These are phyloP conservation scores for Seminavis robusta DNA, from an alignment of 108 stramenopile species.

Conservation along the genomic window DNA sequence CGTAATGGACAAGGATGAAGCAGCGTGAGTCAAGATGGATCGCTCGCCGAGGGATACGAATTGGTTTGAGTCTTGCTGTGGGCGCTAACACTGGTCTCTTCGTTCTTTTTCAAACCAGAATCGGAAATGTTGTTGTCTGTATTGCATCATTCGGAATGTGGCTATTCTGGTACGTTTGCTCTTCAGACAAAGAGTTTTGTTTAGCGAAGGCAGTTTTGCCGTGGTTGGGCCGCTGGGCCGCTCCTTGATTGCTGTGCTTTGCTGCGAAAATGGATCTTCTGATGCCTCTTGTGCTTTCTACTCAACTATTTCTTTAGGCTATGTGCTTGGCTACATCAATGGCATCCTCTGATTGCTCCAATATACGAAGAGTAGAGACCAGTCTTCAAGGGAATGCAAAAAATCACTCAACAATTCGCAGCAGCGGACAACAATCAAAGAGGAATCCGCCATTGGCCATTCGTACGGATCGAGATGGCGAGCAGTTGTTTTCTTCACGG, in stretches of 20 bases:
- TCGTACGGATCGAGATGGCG: too few relatives aligned
- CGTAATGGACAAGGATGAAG: conserved; percentile 77
- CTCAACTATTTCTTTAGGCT: conserved; percentile 32
- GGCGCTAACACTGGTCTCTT: not conserved
- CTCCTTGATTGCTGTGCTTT: not conserved
- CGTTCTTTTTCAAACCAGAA: conserved; percentile 23
- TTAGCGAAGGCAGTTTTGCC: not conserved
- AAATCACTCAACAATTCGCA: too few relatives aligned
- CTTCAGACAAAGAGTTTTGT: not conserved
- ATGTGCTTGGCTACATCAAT: conserved; percentile 92
- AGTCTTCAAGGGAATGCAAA: too few relatives aligned
- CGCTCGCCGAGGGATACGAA: not conserved
- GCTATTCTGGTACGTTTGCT: conserved; percentile 70
- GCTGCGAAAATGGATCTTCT: not conserved
- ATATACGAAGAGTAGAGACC: conserved; percentile 85
- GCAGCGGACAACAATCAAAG: too few relatives aligned
- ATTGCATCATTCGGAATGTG: conserved; percentile 74
- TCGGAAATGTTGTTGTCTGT: conserved; percentile 77
- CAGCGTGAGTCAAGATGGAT: conserved; percentile 37
- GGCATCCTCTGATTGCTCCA: conserved; percentile 88
- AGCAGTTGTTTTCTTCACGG: too few relatives aligned
- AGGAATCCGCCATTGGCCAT: too few relatives aligned
- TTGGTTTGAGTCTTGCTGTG: not conserved
- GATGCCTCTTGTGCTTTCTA: not conserved
- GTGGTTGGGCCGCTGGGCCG: not conserved